A percentile compares a stretch with the other conserved stretches of the same genome.
phyloP scores from a whole-genome alignment of 2,329 filamentous ascomycete species.

The Volutella citrinella region DNA sequence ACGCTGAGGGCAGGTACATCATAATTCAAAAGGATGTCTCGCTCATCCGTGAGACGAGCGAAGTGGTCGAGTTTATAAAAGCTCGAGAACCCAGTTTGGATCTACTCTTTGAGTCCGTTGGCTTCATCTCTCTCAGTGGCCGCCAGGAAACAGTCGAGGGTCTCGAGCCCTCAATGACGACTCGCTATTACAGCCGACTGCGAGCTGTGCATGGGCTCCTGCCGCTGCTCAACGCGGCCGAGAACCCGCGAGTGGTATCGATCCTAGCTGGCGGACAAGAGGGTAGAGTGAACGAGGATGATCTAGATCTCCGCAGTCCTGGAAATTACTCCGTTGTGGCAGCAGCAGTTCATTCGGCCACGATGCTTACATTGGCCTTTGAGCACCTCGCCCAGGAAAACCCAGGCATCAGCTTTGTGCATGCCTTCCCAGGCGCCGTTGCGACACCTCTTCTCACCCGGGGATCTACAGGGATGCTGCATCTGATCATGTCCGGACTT shows the following conservation, averaged over 20 bases:
- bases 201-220: constrained; percentile 3
- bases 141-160: constrained; percentile 5
- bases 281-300: not conserved
- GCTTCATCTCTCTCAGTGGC: constrained; percentile 8
- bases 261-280: not conserved
- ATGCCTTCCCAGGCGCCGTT: constrained; percentile 4
- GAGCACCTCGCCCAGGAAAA: not conserved
- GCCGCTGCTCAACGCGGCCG: constrained; percentile 5
- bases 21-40: constrained; percentile 3
- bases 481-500: constrained; percentile 1
- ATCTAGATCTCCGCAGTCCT: constrained; percentile 1
- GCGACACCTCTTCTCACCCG: not conserved
- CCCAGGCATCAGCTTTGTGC: constrained; percentile 3
- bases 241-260: not conserved
- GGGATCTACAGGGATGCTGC: not conserved
- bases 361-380: constrained; percentile 7
- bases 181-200: constrained; percentile 6
- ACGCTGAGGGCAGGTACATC: not conserved
- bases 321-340: constrained; percentile 1
- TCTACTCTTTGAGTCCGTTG: constrained; percentile 4
- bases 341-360: constrained; percentile 6
- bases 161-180: constrained; percentile 9
- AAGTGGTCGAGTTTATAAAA: not conserved
- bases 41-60: constrained; percentile 1
- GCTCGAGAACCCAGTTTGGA: constrained; percentile 4